phyloP scores from a whole-genome alignment of 495 filamentous ascomycete genomes.

The Penicillium goetzii region DNA sequence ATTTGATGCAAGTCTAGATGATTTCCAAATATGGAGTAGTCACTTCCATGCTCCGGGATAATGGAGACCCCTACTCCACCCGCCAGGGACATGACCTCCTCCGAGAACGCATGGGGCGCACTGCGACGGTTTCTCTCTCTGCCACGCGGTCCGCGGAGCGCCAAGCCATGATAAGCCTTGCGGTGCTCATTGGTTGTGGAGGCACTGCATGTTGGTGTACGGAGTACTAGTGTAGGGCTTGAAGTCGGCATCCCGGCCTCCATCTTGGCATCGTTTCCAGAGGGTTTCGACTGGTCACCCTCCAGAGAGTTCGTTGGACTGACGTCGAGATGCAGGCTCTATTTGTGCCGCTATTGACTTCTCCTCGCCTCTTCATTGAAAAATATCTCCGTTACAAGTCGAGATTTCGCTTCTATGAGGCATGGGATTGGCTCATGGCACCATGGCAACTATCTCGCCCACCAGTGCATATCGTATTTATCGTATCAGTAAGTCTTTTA shows the following conservation, averaged over 20 bases:
- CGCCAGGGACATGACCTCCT: slow-evolving; percentile 6
- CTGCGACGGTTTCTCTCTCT: background rate
- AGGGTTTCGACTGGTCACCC: background rate
- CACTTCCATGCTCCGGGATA: slow-evolving; percentile 1
- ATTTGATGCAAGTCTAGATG: slow-evolving; percentile 1
- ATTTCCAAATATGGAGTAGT: background rate
- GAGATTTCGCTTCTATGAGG: background rate
- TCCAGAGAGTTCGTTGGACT: slow-evolving; percentile 1
- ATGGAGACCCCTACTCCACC: slow-evolving; percentile 14
- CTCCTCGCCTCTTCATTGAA: slow-evolving; percentile 9
- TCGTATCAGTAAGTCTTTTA: background rate
- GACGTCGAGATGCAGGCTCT: slow-evolving; percentile 10
- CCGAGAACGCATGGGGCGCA: slow-evolving; percentile 25
- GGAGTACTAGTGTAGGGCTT: background rate
- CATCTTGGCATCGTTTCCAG: slow-evolving; percentile 16
- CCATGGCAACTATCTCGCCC: background rate
- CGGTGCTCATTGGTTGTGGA: slow-evolving; percentile 32
- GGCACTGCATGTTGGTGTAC: too few relatives aligned
- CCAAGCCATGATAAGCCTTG: slow-evolving; percentile 35
- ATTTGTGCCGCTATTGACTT: slow-evolving; percentile 15
- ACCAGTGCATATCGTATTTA: background rate
- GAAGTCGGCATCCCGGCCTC: slow-evolving; percentile 29
- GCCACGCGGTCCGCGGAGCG: slow-evolving; percentile 21
- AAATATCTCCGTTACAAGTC: too few relatives aligned
- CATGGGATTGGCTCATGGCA: background rate